Evolutionary conservation across 441 rosid species (phyloP).

Genomic region (Mallotus japonicus): DNA sequence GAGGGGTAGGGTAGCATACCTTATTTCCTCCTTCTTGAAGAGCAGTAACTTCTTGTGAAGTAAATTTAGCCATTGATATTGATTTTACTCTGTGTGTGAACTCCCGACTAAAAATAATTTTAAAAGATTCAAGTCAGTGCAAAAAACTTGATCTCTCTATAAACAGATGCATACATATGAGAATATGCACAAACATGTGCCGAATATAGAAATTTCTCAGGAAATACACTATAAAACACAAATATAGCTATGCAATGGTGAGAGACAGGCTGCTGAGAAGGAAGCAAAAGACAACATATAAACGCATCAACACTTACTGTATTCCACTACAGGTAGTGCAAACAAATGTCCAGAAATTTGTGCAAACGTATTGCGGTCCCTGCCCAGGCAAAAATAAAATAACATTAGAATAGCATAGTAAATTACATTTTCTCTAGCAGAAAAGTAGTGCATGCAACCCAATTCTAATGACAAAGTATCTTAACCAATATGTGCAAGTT

Average conservation of each 20-base stretch:
- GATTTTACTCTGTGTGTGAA: constrained; percentile 96
- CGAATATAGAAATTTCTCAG: background rate
- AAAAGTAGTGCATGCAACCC: constrained; percentile 8
- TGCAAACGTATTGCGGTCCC: constrained; percentile 99
- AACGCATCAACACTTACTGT: constrained; percentile 58
- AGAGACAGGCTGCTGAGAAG: constrained; percentile 9
- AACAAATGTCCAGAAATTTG: constrained; percentile 90
- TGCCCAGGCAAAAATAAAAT: constrained; percentile 37
- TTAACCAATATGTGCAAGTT: background rate
- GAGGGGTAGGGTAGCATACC: constrained; percentile 38
- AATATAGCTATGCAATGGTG: constrained; percentile 14
- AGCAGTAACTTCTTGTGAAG: constrained; percentile 80
- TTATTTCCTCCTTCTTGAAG: constrained; percentile 92
- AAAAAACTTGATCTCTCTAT: constrained; percentile 14
- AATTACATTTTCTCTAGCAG: constrained; percentile 10
- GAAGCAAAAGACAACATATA: constrained; percentile 1
- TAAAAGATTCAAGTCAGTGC: constrained; percentile 21
- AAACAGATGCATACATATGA: background rate
- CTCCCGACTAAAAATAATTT: constrained; percentile 61
- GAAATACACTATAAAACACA: constrained; percentile 1
- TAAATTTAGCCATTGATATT: constrained; percentile 89
- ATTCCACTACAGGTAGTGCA: constrained; percentile 98
- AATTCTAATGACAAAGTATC: constrained; percentile 2
- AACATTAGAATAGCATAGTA: constrained; percentile 15
- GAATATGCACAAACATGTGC: background rate